A percentile compares a stretch with the other conserved stretches of the same genome.
These are phyloP conservation scores for Bauhinia variegata DNA, from an alignment of 306 rosid species.

Conservation along the genomic window DNA sequence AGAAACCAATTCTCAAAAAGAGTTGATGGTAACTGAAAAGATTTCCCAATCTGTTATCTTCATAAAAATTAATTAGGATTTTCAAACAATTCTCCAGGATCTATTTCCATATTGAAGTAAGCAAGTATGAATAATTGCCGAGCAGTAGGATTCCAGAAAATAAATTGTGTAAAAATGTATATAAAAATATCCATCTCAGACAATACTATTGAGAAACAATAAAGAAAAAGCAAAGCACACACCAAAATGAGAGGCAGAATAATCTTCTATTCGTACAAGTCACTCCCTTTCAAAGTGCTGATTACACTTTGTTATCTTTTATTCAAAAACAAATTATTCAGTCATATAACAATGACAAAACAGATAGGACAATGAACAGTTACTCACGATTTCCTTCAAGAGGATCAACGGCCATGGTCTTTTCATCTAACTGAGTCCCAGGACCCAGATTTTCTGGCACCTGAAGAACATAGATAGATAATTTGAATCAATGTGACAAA, in stretches of 20 bases:
- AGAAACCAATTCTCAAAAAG: too few relatives aligned
- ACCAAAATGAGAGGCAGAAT: slow-evolving; percentile 20
- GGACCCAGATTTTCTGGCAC: slow-evolving; percentile 53
- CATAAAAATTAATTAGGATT: too few relatives aligned
- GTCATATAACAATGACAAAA: background rate
- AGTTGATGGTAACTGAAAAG: too few relatives aligned
- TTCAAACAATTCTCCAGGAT: too few relatives aligned
- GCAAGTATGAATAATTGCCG: too few relatives aligned
- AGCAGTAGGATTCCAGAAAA: too few relatives aligned
- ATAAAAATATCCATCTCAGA: background rate
- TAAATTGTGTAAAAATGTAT: slow-evolving; percentile 5
- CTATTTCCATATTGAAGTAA: background rate
- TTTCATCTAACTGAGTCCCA: slow-evolving; percentile 51
- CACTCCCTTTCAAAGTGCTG: slow-evolving; percentile 6
- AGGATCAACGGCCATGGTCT: slow-evolving; percentile 43
- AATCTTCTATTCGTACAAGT: slow-evolving; percentile 9
- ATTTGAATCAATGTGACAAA: slow-evolving; percentile 5
- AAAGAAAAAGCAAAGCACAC: slow-evolving; percentile 20
- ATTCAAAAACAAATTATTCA: slow-evolving; percentile 3
- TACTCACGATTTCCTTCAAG: slow-evolving; percentile 75
- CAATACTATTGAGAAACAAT: too few relatives aligned
- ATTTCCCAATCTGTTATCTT: too few relatives aligned
- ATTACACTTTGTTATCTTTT: slow-evolving; percentile 14
- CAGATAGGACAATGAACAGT: slow-evolving; percentile 24
- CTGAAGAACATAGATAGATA: slow-evolving; percentile 41